Percentiles rank a stretch among this genome's conserved stretches.
These are phyloP conservation scores for Tetrahymena borealis DNA, from an alignment of 73 alveolate species.

Conservation along the genomic window DNA sequence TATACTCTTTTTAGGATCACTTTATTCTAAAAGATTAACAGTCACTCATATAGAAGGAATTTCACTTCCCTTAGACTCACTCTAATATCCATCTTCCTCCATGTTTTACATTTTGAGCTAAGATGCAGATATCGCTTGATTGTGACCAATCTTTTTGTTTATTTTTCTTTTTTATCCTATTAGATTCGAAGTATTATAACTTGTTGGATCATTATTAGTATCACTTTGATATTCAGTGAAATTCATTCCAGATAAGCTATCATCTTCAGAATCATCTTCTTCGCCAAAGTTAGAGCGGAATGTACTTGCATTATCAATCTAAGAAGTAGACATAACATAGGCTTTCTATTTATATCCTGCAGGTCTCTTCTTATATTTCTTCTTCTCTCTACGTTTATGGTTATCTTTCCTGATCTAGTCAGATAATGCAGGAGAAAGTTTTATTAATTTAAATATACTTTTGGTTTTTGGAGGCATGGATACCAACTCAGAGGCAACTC, in stretches of 20 bases:
- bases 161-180: not conserved
- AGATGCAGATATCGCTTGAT: not conserved
- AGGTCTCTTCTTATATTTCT: not conserved
- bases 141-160: not conserved
- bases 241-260: not conserved
- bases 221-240: not conserved
- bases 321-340: not conserved
- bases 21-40: not conserved
- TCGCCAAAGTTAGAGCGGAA: not conserved
- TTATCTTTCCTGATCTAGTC: not conserved
- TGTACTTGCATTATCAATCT: not conserved
- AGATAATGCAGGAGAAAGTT: not conserved
- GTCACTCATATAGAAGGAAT: not conserved
- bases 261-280: not conserved
- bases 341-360: not conserved
- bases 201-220: not conserved
- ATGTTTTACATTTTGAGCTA: not conserved
- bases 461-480: not conserved
- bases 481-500: not conserved
- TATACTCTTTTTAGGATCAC: no score
- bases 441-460: not conserved
- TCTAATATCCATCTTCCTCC: not conserved
- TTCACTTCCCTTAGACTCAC: not conserved
- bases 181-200: not conserved
- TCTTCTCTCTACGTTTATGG: not conserved